Evolutionary conservation across 2,329 filamentous ascomycete genomes (phyloP).

Genomic region (Mycogone perniciosa): DNA sequence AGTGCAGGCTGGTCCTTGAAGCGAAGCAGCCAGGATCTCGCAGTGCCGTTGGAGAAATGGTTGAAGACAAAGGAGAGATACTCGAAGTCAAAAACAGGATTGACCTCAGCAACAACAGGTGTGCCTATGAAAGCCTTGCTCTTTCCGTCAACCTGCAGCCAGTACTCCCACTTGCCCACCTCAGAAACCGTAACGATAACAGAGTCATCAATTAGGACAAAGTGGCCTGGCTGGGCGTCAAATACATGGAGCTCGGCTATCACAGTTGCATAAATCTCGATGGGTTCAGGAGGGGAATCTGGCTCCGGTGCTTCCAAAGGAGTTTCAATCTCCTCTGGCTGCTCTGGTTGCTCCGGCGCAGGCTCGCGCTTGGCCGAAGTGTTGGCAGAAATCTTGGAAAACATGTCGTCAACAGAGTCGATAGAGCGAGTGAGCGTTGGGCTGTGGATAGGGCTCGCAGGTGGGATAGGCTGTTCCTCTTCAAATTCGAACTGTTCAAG

Average conservation of each 20-base stretch:
- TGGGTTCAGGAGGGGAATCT: slow-evolving; percentile 51
- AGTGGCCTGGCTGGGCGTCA: slow-evolving; percentile 81
- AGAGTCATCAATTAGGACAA: slow-evolving; percentile 69
- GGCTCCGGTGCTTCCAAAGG: slow-evolving; percentile 18
- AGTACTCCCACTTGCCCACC: slow-evolving; percentile 88
- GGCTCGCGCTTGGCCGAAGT: slow-evolving; percentile 39
- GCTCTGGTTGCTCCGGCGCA: slow-evolving; percentile 27
- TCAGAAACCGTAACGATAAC: slow-evolving; percentile 79
- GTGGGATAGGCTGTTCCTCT: slow-evolving; percentile 56
- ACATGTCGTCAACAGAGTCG: slow-evolving; percentile 52
- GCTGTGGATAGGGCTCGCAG: slow-evolving; percentile 56
- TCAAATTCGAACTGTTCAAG: slow-evolving; percentile 77
- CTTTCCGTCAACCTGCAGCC: slow-evolving; percentile 75
- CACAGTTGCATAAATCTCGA: slow-evolving; percentile 69
- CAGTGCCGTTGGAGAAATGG: slow-evolving; percentile 79
- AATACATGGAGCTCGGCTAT: slow-evolving; percentile 86
- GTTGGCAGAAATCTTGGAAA: slow-evolving; percentile 44
- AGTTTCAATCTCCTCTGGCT: slow-evolving; percentile 19
- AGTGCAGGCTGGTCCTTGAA: slow-evolving; percentile 79
- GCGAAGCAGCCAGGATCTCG: slow-evolving; percentile 90
- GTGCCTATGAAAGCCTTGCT: slow-evolving; percentile 83
- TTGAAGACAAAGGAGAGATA: slow-evolving; percentile 99
- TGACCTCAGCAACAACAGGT: slow-evolving; percentile 80
- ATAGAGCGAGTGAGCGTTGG: slow-evolving; percentile 49
- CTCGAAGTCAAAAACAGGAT: slow-evolving; percentile 98